phyloP scores from a whole-genome alignment of 306 rosid genomes.

The Gastrolobium bilobum region DNA sequence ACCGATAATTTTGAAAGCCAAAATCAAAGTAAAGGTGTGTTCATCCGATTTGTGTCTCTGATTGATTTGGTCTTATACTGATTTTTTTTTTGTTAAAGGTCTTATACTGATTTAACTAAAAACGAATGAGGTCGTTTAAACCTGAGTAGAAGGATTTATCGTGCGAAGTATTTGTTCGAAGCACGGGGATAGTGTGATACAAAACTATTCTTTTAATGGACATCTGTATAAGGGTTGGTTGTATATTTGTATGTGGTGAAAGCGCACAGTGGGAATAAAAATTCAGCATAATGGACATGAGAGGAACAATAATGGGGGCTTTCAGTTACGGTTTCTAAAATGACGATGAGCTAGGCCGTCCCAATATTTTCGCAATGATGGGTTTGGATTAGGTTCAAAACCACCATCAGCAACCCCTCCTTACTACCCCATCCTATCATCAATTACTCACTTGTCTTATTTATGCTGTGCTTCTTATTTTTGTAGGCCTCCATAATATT shows the following conservation, averaged over 20 bases:
- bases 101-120: too few relatives aligned
- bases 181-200: too few relatives aligned
- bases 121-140: too few relatives aligned
- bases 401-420: slow-evolving; percentile 64
- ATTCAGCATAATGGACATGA: slow-evolving; percentile 51
- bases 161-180: too few relatives aligned
- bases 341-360: slow-evolving; percentile 99
- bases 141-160: too few relatives aligned
- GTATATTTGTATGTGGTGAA: not conserved
- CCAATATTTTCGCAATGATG: slow-evolving; percentile 99
- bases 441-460: slow-evolving; percentile 68
- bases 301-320: slow-evolving; percentile 80
- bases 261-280: slow-evolving; percentile 59
- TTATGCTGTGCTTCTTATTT: slow-evolving; percentile 52
- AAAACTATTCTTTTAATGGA: too few relatives aligned
- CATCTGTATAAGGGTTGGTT: too few relatives aligned
- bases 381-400: slow-evolving; percentile 94
- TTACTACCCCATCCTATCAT: slow-evolving; percentile 51
- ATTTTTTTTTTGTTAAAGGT: too few relatives aligned
- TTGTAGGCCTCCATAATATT: slow-evolving; percentile 50
- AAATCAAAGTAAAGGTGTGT: too few relatives aligned
- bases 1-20: too few relatives aligned
- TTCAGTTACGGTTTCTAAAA: slow-evolving; percentile 80
- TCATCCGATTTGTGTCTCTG: too few relatives aligned
- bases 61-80: too few relatives aligned